A percentile compares a stretch with the other conserved stretches of the same genome.
Conservation (phyloP, 257 asterid species). For the Nicotiana tomentosiformis region DNA sequence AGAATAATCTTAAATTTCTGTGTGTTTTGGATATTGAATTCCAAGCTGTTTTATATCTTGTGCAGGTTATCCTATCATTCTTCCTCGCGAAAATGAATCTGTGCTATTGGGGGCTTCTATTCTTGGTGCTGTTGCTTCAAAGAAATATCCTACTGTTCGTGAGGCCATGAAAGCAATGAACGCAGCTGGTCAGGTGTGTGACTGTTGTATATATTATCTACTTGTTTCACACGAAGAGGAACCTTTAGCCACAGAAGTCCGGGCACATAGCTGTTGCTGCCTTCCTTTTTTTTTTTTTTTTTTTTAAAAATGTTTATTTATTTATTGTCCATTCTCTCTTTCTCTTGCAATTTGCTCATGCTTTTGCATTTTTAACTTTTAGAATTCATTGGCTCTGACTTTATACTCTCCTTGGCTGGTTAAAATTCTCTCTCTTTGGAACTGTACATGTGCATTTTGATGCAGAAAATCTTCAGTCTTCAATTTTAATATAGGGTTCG, state of each 20-base stretch:
- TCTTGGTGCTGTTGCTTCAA: constrained; percentile 96
- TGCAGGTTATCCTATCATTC: constrained; percentile 76
- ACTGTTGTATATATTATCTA: background rate
- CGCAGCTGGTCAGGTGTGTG: constrained; percentile 83
- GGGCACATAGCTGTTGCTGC: background rate
- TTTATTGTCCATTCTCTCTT: background rate
- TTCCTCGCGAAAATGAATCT: constrained; percentile 88
- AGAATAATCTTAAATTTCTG: background rate
- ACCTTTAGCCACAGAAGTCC: background rate
- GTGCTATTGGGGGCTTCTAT: constrained; percentile 97
- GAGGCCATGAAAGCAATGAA: constrained; percentile 90
- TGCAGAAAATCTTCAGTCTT: background rate
- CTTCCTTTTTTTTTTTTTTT: no score
- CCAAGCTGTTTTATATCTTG: background rate
- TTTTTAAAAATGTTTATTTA: background rate
- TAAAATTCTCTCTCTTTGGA: background rate
- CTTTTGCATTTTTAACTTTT: background rate
- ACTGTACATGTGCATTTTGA: background rate
- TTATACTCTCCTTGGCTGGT: background rate
- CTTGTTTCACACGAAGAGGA: background rate
- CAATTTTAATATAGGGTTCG: background rate
- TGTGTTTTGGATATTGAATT: background rate
- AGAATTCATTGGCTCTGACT: background rate
- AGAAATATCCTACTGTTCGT: constrained; percentile 53
- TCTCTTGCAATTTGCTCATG: background rate